Evolutionary conservation across 164 flowering plant species (phyloP), one percentile per base, ranked within the genome.

Genomic region (Vitis riparia): DNA sequence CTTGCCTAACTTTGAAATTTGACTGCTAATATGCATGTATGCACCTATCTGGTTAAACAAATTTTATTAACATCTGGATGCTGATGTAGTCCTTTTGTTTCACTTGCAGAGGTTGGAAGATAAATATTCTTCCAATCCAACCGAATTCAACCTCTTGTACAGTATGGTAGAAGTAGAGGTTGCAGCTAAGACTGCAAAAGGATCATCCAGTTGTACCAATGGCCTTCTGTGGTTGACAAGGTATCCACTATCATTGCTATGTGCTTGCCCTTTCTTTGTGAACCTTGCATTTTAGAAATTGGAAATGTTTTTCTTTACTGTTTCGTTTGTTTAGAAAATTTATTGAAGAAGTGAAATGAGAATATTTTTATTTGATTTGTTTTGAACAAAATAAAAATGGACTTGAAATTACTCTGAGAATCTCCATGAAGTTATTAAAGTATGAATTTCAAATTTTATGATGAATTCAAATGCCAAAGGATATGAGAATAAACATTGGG

Each of bases 141-240:
- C 88, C 9, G 72, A 86, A 67, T 95, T 79, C 76, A 83, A 84
- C 67, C 71, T 78, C 73, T 80, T 95, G 76, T 91, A 86, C 78
- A 84, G 69, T 63, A 80, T 93, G 83, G 88, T 93, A 55, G 79
- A 76, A 77, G 86, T 51, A 19, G 99, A 95, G 83, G 76, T 95
- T 66, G 90, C 81, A 63, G 79, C 92, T 71, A 90, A 87, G 74
- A 87, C 97, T 8, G 86, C 93, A 16, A 95, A 93, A 78, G 79
- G 73, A 71, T 95, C 98, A 64, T 91, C 97, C 37, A 95, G 99
- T 66, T 95, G 98, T 72, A 93, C 97, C 58, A 93, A 93, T 79
- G 99, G 94, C 19, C 94, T 95, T 75, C 93, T 93, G 48, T 95
- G 99, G 99, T 77, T 95, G 67, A 95, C 99, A 59, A 90, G 99